Conservation (phyloP, 306 rosid species). For the Lotus japonicus region DNA sequence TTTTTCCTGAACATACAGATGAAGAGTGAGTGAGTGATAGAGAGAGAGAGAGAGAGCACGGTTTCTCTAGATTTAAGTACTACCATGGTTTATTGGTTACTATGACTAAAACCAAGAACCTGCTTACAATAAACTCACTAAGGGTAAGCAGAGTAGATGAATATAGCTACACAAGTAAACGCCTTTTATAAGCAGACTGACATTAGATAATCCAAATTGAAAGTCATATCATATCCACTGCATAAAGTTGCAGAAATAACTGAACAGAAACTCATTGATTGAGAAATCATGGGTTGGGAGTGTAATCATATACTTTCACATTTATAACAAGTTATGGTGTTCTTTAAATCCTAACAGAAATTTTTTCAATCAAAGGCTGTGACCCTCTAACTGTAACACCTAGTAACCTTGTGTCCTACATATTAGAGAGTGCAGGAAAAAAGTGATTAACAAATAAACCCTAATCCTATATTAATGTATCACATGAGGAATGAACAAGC, state of each 20-base stretch:
- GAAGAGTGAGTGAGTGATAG: neutral
- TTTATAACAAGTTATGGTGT: too few relatives aligned
- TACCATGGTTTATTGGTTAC: neutral
- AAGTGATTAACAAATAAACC: too few relatives aligned
- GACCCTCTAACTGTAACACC: too few relatives aligned
- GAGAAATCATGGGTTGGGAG: too few relatives aligned
- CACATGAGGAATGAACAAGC: neutral
- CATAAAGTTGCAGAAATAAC: neutral
- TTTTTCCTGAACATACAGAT: conserved; percentile 59
- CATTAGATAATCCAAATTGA: conserved; percentile 4
- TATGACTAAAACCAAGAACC: conserved; percentile 11
- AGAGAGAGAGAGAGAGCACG: neutral
- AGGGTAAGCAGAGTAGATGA: neutral
- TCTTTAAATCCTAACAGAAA: too few relatives aligned
- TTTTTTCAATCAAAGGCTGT: too few relatives aligned
- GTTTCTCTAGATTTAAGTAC: neutral
- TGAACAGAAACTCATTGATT: too few relatives aligned
- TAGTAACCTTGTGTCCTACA: too few relatives aligned
- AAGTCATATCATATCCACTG: neutral
- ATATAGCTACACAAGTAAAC: neutral
- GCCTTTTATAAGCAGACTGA: neutral
- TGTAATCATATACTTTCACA: too few relatives aligned
- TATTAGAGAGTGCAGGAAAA: too few relatives aligned
- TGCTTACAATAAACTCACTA: neutral
- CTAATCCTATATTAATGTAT: too few relatives aligned